A percentile compares a stretch with the other conserved stretches of the same genome.
These are phyloP conservation scores for Aspergillus novofumigatus DNA, from an alignment of 2,329 filamentous ascomycete species.

Conservation along the genomic window DNA sequence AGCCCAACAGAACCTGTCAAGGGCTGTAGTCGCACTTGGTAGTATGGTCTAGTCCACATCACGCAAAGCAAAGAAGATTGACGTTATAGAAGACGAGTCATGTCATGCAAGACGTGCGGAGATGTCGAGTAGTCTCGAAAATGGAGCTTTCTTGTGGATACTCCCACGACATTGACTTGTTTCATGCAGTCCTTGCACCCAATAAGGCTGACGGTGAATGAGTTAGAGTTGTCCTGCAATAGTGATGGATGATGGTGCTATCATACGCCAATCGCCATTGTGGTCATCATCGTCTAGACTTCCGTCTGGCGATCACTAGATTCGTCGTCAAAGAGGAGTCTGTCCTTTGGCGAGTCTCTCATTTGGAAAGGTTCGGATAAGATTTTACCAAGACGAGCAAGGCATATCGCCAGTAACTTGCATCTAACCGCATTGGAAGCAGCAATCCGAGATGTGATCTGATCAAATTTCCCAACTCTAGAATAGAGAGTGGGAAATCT, in stretches of 20 bases:
- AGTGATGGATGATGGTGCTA: not conserved
- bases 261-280: not conserved
- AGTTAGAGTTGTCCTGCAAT: not conserved
- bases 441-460: not conserved
- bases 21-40: not conserved
- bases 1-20: too few species aligned
- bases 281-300: not conserved
- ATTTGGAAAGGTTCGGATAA: not conserved
- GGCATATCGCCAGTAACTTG: not conserved
- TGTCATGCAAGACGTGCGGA: not conserved
- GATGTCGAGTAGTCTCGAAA: not conserved
- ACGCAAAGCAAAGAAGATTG: conserved; percentile 18
- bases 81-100: conserved; percentile 21
- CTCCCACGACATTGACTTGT: not conserved
- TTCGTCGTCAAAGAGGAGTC: not conserved
- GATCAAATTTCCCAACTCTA: not conserved
- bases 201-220: not conserved
- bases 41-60: conserved; percentile 6
- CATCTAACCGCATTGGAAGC: not conserved
- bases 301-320: not conserved
- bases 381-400: not conserved
- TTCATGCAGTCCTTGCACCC: not conserved
- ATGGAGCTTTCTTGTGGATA: not conserved
- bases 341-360: too few species aligned
- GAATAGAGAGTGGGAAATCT: not conserved